These are phyloP conservation scores for Fomitopsis pinicola DNA, from an alignment of 1,284 basidiomycete species.

Conservation along the genomic window DNA sequence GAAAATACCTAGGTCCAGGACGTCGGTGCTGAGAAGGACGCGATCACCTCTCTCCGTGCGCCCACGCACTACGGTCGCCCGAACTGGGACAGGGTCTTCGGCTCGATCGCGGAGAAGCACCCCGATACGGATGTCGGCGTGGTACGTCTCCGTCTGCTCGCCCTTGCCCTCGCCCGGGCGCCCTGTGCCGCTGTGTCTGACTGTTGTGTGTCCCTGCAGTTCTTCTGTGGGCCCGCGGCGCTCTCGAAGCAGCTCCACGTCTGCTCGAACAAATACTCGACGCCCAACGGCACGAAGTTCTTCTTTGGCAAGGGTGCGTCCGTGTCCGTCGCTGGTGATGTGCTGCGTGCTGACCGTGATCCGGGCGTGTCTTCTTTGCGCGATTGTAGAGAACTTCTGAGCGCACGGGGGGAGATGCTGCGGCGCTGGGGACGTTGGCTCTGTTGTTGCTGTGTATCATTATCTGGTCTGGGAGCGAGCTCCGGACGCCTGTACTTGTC, in stretches of 20 bases:
- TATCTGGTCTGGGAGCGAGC: conserved; percentile 3
- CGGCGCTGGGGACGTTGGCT: neutral
- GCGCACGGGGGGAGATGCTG: neutral
- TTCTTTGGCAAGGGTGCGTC: conserved; percentile 79
- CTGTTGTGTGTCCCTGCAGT: conserved; percentile 32
- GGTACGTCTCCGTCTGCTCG: conserved; percentile 33
- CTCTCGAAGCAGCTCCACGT: conserved; percentile 69
- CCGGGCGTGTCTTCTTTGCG: neutral
- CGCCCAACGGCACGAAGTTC: conserved; percentile 76
- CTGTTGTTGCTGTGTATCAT: neutral
- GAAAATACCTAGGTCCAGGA: conserved; percentile 56
- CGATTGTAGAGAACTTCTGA: conserved; percentile 31
- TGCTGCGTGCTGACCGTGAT: neutral
- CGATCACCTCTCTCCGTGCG: conserved; percentile 78
- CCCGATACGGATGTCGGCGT: conserved; percentile 84
- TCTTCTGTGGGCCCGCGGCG: conserved; percentile 77
- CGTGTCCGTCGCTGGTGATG: neutral
- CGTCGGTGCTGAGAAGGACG: conserved; percentile 84
- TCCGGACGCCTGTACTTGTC: conserved; percentile 3
- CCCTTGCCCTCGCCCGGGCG: neutral
- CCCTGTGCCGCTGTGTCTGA: neutral
- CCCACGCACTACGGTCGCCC: conserved; percentile 93
- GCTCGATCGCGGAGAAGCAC: conserved; percentile 72
- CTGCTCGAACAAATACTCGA: conserved; percentile 84
- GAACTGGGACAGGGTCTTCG: conserved; percentile 88